These are phyloP conservation scores for Kwoniella heveanensis DNA, from an alignment of 768 basidiomycete species.

Conservation along the genomic window DNA sequence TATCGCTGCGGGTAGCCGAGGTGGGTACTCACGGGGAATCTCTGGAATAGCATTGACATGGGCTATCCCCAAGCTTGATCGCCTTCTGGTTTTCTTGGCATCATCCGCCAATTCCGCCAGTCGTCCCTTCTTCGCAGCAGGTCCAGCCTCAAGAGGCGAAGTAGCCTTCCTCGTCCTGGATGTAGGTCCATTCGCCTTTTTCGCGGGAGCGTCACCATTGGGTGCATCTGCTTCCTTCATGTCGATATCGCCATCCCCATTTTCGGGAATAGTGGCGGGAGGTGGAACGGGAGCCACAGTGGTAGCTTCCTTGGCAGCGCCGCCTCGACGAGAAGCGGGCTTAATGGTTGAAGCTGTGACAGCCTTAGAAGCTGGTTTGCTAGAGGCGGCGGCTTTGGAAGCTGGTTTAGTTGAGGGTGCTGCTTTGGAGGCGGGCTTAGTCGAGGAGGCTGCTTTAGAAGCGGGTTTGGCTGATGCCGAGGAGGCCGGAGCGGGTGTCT, in stretches of 20 bases:
- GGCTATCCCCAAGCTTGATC: slow-evolving; percentile 29
- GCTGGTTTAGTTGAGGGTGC: neutral
- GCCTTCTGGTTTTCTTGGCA: slow-evolving; percentile 29
- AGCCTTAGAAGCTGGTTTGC: slow-evolving; percentile 23
- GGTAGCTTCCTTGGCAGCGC: slow-evolving; percentile 19
- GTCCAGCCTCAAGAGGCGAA: slow-evolving; percentile 15
- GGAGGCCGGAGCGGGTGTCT: slow-evolving; percentile 18
- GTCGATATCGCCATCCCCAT: slow-evolving; percentile 19
- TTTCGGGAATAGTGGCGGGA: slow-evolving; percentile 10
- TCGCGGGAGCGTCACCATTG: too few relatives aligned
- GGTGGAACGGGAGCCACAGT: slow-evolving; percentile 1
- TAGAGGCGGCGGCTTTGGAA: slow-evolving; percentile 9
- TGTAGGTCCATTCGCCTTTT: neutral
- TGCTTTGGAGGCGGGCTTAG: slow-evolving; percentile 2
- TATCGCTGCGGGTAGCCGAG: neutral
- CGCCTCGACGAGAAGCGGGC: slow-evolving; percentile 16
- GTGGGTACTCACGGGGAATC: slow-evolving; percentile 34
- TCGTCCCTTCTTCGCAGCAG: slow-evolving; percentile 40
- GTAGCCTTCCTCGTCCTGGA: slow-evolving; percentile 24
- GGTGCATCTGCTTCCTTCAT: slow-evolving; percentile 15
- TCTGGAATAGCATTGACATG: slow-evolving; percentile 34
- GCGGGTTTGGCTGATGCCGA: slow-evolving; percentile 20
- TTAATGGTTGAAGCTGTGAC: slow-evolving; percentile 16
- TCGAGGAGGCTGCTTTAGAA: slow-evolving; percentile 1
- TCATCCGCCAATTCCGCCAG: slow-evolving; percentile 31